These are phyloP conservation scores for Gaeumannomyces tritici DNA, from an alignment of 2,329 filamentous ascomycete species.

Conservation along the genomic window DNA sequence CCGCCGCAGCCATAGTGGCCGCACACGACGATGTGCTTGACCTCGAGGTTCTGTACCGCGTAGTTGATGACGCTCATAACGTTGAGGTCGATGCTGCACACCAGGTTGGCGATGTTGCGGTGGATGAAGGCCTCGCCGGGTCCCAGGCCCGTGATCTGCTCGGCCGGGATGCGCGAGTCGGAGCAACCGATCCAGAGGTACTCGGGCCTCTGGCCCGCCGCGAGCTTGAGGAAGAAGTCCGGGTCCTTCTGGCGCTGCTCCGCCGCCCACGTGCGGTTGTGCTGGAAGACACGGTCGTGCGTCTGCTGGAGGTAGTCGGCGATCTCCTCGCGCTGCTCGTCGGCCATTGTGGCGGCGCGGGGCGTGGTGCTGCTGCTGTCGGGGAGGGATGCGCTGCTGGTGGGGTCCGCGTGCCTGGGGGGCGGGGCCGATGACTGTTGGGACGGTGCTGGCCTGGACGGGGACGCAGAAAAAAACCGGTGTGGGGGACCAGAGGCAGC, in stretches of 20 bases:
- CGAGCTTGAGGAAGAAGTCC: conserved; percentile 54
- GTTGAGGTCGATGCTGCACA: conserved; percentile 71
- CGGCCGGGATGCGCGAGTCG: conserved; percentile 86
- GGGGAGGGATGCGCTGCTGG: not conserved
- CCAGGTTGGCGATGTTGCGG: conserved; percentile 89
- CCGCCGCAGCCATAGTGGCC: conserved; percentile 73
- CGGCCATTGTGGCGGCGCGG: conserved; percentile 5
- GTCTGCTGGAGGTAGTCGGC: conserved; percentile 49
- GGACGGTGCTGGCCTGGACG: not conserved
- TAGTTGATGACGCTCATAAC: conserved; percentile 79
- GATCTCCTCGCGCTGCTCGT: conserved; percentile 29
- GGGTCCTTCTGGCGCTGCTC: conserved; percentile 49
- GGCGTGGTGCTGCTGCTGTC: not conserved
- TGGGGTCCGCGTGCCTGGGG: not conserved
- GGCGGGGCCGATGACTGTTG: not conserved
- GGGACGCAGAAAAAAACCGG: not conserved
- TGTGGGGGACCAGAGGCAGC: not conserved
- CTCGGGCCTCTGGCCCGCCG: conserved; percentile 56
- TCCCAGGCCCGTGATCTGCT: conserved; percentile 70
- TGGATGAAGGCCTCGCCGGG: conserved; percentile 92
- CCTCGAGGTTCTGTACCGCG: conserved; percentile 69
- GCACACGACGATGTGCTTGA: conserved; percentile 74
- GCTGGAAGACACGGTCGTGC: conserved; percentile 59
- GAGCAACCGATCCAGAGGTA: conserved; percentile 87
- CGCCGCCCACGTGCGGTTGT: conserved; percentile 58